phyloP scores from a whole-genome alignment of 768 basidiomycete species.

The Rhodotorula graminis region DNA sequence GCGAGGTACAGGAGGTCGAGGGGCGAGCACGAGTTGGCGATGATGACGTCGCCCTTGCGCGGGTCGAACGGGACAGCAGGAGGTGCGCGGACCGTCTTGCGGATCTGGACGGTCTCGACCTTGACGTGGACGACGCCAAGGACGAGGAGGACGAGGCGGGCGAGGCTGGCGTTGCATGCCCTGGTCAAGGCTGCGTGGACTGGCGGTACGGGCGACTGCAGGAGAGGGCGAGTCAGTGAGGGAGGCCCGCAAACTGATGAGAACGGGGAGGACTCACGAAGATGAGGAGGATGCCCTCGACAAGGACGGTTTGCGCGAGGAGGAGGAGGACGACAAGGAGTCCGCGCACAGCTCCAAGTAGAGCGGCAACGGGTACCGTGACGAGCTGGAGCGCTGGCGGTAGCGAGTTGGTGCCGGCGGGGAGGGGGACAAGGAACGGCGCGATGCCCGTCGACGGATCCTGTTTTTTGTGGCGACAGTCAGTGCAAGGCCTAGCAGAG shows the following conservation, averaged over 20 bases:
- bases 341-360: not conserved
- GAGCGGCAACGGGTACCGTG: not conserved
- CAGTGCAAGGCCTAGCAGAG: too few relatives aligned
- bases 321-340: constrained; percentile 14
- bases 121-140: constrained; percentile 24
- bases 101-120: constrained; percentile 25
- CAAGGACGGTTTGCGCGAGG: constrained; percentile 11
- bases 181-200: not conserved
- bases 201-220: too few relatives aligned
- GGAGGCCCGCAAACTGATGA: not conserved
- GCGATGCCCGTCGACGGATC: constrained; percentile 29
- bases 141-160: constrained; percentile 10
- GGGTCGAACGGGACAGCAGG: constrained; percentile 22
- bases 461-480: too few relatives aligned
- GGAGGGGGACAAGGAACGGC: constrained; percentile 27
- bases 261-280: not conserved
- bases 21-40: constrained; percentile 34
- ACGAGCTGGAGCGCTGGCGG: not conserved
- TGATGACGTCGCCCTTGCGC: constrained; percentile 35
- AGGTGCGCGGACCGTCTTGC: constrained; percentile 17
- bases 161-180: not conserved
- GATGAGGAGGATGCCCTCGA: constrained; percentile 16
- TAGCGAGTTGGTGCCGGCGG: not conserved
- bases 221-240: not conserved
- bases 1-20: constrained; percentile 40